Base-by-base conservation (phyloP, 2,329 filamentous ascomycete species). In the Ophiocordyceps camponoti-floridani region DNA sequence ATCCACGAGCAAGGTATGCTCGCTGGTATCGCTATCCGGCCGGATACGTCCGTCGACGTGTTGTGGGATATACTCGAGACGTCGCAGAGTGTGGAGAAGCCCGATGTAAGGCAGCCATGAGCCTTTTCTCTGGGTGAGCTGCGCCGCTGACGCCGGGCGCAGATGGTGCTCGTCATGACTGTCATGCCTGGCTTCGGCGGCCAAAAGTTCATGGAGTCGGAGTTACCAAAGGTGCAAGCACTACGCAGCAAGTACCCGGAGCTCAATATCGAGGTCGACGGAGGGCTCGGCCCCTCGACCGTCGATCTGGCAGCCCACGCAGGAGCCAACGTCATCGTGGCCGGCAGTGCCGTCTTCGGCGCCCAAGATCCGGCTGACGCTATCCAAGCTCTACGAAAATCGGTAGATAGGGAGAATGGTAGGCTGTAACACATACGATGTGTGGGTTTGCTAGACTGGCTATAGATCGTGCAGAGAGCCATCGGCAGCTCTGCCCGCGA, bases 101-200 rank as follows among this genome's bases (percentile, higher is more conserved):
- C 91, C 10, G 91, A 98, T 71, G 88, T 95, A 63, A 68, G 85
- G 70, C 40, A 31, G n/a, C 40, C n/a, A 3, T 23, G 12, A 27
- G 4, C 26, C n/a, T 11, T 11, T 10, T 16, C n/a, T 10, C n/a
- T 16, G 18, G 9, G 4, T 4, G 13, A 10, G 3, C 4, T 16
- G n/a, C 33, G 13, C 16, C 35, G 14, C 35, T 19, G 44, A 41
- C 38, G 2, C 13, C 16, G 5, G 4, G 8, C 16, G 35, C 50
- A 95, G 89, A 98, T 98, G 91, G 87, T 94, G 35, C 78, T 98
- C 16, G 76, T 98, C 48, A 98, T 98, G 91, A 98, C 91, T 1
- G 91, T 98, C 40, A 77, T 98, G 65, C 91, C 91, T 41, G 91
- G 91, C 41, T 98, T 98, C 58, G 91, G 91, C 50, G 91, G 91